Evolutionary conservation across 2,329 filamentous ascomycete genomes (phyloP).

Genomic region (Fusarium anthophilum): DNA sequence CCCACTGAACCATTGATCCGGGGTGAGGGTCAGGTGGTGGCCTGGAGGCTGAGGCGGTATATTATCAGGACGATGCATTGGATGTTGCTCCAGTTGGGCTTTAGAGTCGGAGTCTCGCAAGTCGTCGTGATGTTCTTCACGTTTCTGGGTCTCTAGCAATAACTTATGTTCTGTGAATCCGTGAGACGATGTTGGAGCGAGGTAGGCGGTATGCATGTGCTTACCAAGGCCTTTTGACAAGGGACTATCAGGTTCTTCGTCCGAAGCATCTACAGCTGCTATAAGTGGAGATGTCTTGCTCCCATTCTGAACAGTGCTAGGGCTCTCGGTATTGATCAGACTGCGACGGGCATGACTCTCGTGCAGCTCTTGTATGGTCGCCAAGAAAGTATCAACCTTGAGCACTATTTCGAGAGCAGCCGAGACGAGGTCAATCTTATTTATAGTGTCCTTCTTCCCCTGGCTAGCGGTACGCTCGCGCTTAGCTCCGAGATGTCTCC

Average conservation of each 20-base stretch:
- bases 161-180: neutral
- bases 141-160: neutral
- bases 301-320: accelerated
- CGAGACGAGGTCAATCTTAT: neutral
- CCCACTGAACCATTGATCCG: accelerated
- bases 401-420: neutral
- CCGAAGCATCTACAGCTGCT: neutral
- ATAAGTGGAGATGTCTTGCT: neutral
- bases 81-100: neutral
- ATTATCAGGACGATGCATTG: neutral
- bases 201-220: accelerated
- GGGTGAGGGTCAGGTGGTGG: accelerated
- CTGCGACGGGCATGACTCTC: neutral
- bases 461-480: neutral
- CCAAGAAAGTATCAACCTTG: neutral
- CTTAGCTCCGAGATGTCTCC: neutral
- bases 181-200: neutral
- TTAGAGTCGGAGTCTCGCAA: neutral
- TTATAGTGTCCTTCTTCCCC: accelerated
- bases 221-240: accelerated
- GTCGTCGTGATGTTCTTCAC: neutral
- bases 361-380: neutral
- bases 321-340: neutral
- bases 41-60: neutral
- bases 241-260: neutral